Evolutionary conservation across 2,329 filamentous ascomycete species (phyloP).

Genomic region (Nannizzia gypsea): DNA sequence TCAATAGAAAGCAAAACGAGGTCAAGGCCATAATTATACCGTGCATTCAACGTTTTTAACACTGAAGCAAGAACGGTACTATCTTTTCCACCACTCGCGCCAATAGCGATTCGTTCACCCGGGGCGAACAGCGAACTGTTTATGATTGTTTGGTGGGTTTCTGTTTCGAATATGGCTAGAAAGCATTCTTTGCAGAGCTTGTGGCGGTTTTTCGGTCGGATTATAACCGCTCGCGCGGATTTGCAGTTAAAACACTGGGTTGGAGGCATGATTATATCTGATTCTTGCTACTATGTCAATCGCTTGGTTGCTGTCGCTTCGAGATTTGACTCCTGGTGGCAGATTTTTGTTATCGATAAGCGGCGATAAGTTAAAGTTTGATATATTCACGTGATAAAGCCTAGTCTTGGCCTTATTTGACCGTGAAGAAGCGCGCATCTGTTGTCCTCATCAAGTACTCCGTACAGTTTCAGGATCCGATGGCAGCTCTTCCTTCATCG

Average conservation of each 20-base stretch:
- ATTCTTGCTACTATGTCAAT: not conserved
- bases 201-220: constrained; percentile 86
- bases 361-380: not conserved
- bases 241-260: constrained; percentile 65
- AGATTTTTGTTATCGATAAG: not conserved
- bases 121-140: constrained; percentile 67
- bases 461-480: no score
- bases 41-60: constrained; percentile 84
- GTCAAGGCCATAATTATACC: constrained; percentile 74
- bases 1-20: constrained; percentile 84
- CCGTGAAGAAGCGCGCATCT: no score
- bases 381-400: not conserved
- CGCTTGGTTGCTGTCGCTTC: not conserved
- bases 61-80: constrained; percentile 92
- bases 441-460: no score
- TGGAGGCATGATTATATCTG: constrained; percentile 53
- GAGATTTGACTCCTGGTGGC: not conserved
- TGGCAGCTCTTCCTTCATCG: no score
- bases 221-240: constrained; percentile 68
- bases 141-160: constrained; percentile 85
- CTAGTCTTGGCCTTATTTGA: no score
- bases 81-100: constrained; percentile 93
- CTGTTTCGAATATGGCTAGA: constrained; percentile 73
- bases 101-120: constrained; percentile 84
- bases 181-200: constrained; percentile 90